Evolutionary conservation across 176 grass and related monocot species (phyloP).

Genomic region (Puccinellia tenuiflora): DNA sequence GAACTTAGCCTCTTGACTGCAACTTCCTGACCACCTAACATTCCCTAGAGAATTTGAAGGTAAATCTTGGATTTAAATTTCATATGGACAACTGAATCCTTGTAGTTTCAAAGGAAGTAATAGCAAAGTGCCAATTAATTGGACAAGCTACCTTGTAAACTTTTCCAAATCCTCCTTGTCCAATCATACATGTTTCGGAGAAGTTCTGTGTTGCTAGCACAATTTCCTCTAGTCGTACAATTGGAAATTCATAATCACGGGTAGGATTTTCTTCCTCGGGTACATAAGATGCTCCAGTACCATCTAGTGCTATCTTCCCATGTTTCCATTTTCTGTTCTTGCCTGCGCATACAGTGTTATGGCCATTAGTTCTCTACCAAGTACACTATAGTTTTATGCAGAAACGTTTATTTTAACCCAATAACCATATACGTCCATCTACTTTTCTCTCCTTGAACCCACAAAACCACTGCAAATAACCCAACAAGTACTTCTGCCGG

Average conservation of each 20-base stretch:
- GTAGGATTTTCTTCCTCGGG: not conserved
- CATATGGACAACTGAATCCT: too few relatives aligned
- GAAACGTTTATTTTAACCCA: too few relatives aligned
- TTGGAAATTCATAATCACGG: not conserved
- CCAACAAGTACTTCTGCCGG: too few relatives aligned
- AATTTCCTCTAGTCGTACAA: not conserved
- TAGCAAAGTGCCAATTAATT: not conserved
- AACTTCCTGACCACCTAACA: conserved; percentile 4
- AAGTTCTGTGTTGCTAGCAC: not conserved
- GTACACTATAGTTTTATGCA: too few relatives aligned
- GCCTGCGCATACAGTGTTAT: not conserved
- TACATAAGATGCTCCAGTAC: too few relatives aligned
- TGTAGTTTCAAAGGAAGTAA: not conserved
- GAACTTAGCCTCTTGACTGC: not conserved
- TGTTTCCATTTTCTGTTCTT: not conserved
- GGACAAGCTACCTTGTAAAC: conserved; percentile 37
- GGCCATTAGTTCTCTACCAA: not conserved
- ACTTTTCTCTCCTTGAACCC: too few relatives aligned
- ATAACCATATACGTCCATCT: too few relatives aligned
- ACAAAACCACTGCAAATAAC: too few relatives aligned
- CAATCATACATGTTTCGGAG: not conserved
- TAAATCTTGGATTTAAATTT: not conserved
- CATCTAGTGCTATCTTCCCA: too few relatives aligned
- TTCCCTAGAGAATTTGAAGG: not conserved
- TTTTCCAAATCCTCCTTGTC: not conserved